Evolutionary conservation across 768 basidiomycete genomes (phyloP), one percentile per base, ranked within the genome.

Genomic region (Russula emetica): DNA sequence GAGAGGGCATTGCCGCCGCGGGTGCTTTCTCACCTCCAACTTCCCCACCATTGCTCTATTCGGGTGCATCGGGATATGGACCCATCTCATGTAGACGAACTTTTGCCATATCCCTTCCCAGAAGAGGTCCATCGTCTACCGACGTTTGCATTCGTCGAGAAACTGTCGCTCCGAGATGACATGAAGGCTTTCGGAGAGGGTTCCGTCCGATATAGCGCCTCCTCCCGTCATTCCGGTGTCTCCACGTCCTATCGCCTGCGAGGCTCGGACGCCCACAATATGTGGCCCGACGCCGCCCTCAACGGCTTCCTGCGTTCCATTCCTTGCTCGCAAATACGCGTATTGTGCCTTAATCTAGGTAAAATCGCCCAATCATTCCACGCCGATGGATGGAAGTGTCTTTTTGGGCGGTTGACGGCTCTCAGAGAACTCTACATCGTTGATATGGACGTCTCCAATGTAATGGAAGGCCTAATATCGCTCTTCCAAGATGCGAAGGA

Each of bases 21-120:
- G 24, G 56, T 68, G 10, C 54, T 68, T 2, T 34, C 58, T 24
- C 61, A 66, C 40, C 64, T 68, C 32, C 56, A 49, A 42, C 67
- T 68, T 30, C 60, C 67, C 13, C 28, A 14, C n/a, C 49, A 62
- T 13, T 62, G 65, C 42, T 59, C 53, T 52, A 62, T 66, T 36
- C 67, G 67, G 20, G 60, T 59, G 22, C 60, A 67, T 57, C 60
- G 60, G 42, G 61, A 68, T 18, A 68, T 68, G 64, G 61, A 68
- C 67, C 67, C 67, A n/a, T 58, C 67, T 18, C 60, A 60, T 34
- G 11, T 53, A 16, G 64, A 62, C 36, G 67, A 62, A 24, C 64
- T 62, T 30, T 66, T 58, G 26, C 55, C 64, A 7, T 58, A 45
- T 1, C 64, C 67, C n/a, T 66, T 68, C 49, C 64, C 67, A 1